Conservation (phyloP, 106 monocot species). For the Dendrobium chrysotoxum region DNA sequence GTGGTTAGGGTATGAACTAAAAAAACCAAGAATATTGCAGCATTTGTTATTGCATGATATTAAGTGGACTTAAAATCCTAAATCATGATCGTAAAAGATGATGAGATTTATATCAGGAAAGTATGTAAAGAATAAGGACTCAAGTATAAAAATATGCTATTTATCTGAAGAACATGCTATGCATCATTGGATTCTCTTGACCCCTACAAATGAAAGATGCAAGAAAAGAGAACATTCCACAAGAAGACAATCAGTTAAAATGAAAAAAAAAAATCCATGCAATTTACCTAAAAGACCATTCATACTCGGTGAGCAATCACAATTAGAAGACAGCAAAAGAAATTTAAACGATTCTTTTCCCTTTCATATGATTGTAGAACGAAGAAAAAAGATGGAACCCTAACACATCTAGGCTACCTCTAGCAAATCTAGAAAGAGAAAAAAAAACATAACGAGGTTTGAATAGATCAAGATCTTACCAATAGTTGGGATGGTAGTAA, state of each 20-base stretch:
- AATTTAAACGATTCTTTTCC: neutral
- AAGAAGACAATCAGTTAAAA: neutral
- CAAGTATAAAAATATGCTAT: neutral
- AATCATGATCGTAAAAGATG: neutral
- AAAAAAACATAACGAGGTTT: neutral
- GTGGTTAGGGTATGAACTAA: neutral
- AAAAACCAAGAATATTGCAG: neutral
- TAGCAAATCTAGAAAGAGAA: neutral
- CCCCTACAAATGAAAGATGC: neutral
- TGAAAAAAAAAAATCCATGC: neutral
- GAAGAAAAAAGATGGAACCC: neutral
- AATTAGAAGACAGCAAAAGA: neutral
- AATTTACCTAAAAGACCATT: neutral
- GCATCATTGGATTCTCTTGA: neutral
- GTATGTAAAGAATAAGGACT: neutral
- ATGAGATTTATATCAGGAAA: neutral
- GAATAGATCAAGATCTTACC: constrained; percentile 9
- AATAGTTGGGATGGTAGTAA: constrained; percentile 27
- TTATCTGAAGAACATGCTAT: neutral
- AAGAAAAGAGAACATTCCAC: neutral
- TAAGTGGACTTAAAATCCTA: neutral
- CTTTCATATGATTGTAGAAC: neutral
- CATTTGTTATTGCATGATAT: neutral
- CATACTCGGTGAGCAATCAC: neutral
- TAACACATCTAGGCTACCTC: neutral